Evolutionary conservation across 352 stramenopile genomes (phyloP), one percentile per base, ranked within the genome.

Genomic region (Pythium insidiosum): DNA sequence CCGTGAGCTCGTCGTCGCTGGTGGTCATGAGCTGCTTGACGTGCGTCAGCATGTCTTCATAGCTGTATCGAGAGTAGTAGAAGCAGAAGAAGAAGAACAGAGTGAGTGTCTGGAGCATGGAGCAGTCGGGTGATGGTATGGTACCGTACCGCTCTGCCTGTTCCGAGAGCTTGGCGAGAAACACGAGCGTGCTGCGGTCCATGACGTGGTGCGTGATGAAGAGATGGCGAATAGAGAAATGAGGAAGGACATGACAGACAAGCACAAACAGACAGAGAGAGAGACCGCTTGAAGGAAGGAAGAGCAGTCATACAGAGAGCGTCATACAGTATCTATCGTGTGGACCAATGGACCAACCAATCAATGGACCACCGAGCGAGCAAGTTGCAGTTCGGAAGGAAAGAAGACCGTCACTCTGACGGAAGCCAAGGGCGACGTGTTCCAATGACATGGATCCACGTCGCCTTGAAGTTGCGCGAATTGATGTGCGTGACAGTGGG

Each of bases 141-240:
- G n/a, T n/a, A n/a, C n/a, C 49, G 50, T 58, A 63, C 13, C 53
- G 53, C 31, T 67, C 58, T 3, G 58, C 58, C 30, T 67, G 58
- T 39, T 67, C 58, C 26, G 58, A 46, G 48, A 64, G 50, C 36
- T 58, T 56, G 18, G 63, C 59, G 30, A 73, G 56, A 33, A 60
- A 63, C 4, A 73, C 63, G 53, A 61, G 58, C 19, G 46, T 40
- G 15, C 46, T 42, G 45, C 58, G 58, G 29, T 66, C 47, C 56
- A 65, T 60, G n/a, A n/a, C n/a, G n/a, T n/a, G 4, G 39, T 21
- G 7, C 23, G 9, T 1, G 38, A 25, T 2, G 41, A 43, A 24
- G 24, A 22, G 21, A 39, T 48, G 19, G 20, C 18, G 12, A 12
- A 13, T 38, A 22, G 47, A 35, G 33, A 16, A 43, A 22, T 51